Conservation (phyloP, 352 stramenopile genomes). For the Sclerospora graminicola region DNA sequence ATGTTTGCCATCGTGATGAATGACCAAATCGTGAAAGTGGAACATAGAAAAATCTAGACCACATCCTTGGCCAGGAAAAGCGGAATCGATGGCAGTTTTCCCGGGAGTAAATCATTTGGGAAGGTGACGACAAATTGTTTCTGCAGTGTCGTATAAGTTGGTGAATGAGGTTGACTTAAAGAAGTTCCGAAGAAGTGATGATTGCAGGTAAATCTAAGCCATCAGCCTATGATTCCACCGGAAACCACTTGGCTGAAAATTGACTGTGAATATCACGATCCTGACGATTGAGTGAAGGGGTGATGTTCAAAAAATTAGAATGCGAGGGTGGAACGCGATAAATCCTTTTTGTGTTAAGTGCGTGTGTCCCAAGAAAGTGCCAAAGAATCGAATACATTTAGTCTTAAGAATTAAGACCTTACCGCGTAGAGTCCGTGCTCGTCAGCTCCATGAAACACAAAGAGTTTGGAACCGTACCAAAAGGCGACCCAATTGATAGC, state of each 20-base stretch:
- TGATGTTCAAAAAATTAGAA: neutral
- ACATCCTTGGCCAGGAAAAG: neutral
- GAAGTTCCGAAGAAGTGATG: neutral
- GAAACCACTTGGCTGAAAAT: neutral
- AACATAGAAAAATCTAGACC: slow-evolving; percentile 4
- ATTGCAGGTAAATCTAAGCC: neutral
- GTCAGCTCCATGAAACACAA: neutral
- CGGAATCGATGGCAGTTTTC: neutral
- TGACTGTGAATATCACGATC: neutral
- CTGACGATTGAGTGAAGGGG: neutral
- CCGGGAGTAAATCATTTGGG: slow-evolving; percentile 3
- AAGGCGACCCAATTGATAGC: neutral
- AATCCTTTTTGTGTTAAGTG: neutral
- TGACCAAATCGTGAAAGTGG: neutral
- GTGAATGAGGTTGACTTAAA: slow-evolving; percentile 5
- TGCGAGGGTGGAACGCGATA: neutral
- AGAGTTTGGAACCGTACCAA: neutral
- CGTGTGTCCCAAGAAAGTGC: neutral
- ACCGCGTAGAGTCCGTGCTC: neutral
- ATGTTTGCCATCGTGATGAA: neutral
- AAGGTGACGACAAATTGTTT: neutral
- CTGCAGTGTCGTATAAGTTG: slow-evolving; percentile 2
- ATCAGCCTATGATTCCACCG: neutral
- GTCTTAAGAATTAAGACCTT: neutral
- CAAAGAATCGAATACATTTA: neutral